A percentile compares a stretch with the other conserved stretches of the same genome.
These are phyloP conservation scores for Phytophthora pseudosyringae DNA, from an alignment of 352 stramenopile genomes.

Conservation along the genomic window DNA sequence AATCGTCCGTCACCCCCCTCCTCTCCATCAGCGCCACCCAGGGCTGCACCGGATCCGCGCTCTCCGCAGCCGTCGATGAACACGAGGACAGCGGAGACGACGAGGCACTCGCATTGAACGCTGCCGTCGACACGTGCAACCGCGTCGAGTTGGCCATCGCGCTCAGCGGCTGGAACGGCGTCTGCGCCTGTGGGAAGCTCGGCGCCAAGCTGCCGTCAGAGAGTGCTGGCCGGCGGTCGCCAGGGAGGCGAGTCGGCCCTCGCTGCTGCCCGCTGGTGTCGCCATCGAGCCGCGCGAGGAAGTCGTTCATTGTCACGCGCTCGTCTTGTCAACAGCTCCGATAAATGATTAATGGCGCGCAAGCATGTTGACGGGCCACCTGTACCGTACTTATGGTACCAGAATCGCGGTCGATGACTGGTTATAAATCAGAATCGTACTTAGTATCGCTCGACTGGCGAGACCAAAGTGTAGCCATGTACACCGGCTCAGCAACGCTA, in stretches of 20 bases:
- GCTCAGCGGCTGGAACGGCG: conserved; percentile 11
- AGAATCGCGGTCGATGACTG: background rate
- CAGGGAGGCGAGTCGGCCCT: conserved; percentile 8
- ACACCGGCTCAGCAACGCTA: background rate
- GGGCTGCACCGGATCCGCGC: conserved; percentile 7
- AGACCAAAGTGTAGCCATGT: conserved; percentile 7
- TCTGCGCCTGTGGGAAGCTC: conserved; percentile 22
- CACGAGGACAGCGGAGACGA: conserved; percentile 25
- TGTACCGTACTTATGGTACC: conserved; percentile 19
- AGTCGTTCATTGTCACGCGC: conserved; percentile 6
- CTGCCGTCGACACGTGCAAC: background rate
- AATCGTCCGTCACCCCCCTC: background rate
- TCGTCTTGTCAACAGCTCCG: background rate
- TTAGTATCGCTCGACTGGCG: background rate
- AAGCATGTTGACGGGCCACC: conserved; percentile 23
- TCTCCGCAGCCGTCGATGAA: conserved; percentile 20
- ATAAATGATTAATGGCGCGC: conserved; percentile 15
- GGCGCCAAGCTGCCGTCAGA: background rate
- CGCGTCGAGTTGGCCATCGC: conserved; percentile 8
- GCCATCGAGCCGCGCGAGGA: conserved; percentile 4
- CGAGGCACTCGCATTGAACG: conserved; percentile 13
- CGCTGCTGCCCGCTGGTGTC: conserved; percentile 6
- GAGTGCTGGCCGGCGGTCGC: background rate
- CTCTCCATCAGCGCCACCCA: conserved; percentile 29
- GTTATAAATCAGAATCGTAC: background rate